phyloP scores from a whole-genome alignment of 2,329 filamentous ascomycete species.

The Aspergillus costaricaensis region DNA sequence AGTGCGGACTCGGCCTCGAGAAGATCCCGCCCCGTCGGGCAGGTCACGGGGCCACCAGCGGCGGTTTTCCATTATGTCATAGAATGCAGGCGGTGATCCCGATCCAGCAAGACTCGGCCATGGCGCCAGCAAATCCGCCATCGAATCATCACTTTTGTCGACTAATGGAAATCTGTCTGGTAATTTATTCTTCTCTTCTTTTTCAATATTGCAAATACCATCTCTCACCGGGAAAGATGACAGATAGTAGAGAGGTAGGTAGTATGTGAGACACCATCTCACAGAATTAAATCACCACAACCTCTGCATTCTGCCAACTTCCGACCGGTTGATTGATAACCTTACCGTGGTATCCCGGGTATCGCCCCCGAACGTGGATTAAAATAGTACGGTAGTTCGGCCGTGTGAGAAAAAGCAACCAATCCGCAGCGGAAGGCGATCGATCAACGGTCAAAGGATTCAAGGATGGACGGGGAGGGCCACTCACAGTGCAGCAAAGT shows the following conservation, averaged over 20 bases:
- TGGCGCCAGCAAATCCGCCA: not conserved
- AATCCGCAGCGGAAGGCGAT: not conserved
- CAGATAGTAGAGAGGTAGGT: no score
- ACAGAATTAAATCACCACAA: not conserved
- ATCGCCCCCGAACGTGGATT: not conserved
- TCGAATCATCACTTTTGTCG: slow-evolving; percentile 7
- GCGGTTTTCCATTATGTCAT: slow-evolving; percentile 29
- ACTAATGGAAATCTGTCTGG: slow-evolving; percentile 7
- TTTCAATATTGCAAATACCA: no score
- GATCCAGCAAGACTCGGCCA: slow-evolving; percentile 4
- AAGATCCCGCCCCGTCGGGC: slow-evolving; percentile 9
- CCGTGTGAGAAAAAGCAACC: not conserved
- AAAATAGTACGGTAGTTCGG: slow-evolving; percentile 2
- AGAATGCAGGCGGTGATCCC: slow-evolving; percentile 23
- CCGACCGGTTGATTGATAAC: not conserved
- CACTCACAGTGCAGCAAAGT: no score
- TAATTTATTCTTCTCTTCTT: no score
- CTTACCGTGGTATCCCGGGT: not conserved
- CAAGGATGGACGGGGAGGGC: not conserved
- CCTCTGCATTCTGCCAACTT: not conserved
- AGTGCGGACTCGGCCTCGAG: slow-evolving; percentile 1
- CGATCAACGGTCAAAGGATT: slow-evolving; percentile 2
- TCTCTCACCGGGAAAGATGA: no score
- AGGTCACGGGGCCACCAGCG: slow-evolving; percentile 19
- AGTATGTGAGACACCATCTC: not conserved